These are phyloP conservation scores for Candida quercuum DNA, from an alignment of 805 yeast species.

Conservation along the genomic window DNA sequence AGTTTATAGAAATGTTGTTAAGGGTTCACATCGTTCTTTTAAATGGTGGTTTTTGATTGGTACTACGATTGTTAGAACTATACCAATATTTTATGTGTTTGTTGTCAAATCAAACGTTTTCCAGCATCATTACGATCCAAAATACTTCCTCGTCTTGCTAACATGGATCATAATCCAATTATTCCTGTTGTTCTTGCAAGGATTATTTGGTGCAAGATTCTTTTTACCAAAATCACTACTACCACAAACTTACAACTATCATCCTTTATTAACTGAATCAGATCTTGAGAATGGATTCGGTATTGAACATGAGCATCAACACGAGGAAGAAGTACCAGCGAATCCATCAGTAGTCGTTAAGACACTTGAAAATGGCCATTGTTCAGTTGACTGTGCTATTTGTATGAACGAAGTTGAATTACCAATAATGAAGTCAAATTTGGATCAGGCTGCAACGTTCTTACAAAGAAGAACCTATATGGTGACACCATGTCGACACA, in stretches of 20 bases:
- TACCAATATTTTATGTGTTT: slow-evolving; percentile 64
- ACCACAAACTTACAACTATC: slow-evolving; percentile 84
- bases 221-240: slow-evolving; percentile 69
- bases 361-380: slow-evolving; percentile 31
- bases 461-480: slow-evolving; percentile 43
- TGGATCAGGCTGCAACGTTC: slow-evolving; percentile 19
- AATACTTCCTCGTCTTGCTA: slow-evolving; percentile 39
- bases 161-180: slow-evolving; percentile 63
- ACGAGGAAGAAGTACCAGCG: slow-evolving; percentile 16
- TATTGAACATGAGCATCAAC: slow-evolving; percentile 39
- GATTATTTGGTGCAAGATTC: slow-evolving; percentile 71
- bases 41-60: slow-evolving; percentile 74
- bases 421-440: slow-evolving; percentile 33
- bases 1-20: slow-evolving; percentile 65
- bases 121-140: slow-evolving; percentile 59
- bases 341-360: slow-evolving; percentile 23
- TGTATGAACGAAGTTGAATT: slow-evolving; percentile 80
- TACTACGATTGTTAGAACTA: slow-evolving; percentile 52
- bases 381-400: slow-evolving; percentile 75
- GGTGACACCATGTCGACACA: slow-evolving; percentile 90
- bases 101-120: slow-evolving; percentile 52
- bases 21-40: slow-evolving; percentile 64
- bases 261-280: slow-evolving; percentile 52
- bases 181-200: slow-evolving; percentile 53
- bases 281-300: slow-evolving; percentile 64